These are phyloP conservation scores for Aspergillus calidoustus DNA, from an alignment of 2,329 filamentous ascomycete genomes.

Conservation along the genomic window DNA sequence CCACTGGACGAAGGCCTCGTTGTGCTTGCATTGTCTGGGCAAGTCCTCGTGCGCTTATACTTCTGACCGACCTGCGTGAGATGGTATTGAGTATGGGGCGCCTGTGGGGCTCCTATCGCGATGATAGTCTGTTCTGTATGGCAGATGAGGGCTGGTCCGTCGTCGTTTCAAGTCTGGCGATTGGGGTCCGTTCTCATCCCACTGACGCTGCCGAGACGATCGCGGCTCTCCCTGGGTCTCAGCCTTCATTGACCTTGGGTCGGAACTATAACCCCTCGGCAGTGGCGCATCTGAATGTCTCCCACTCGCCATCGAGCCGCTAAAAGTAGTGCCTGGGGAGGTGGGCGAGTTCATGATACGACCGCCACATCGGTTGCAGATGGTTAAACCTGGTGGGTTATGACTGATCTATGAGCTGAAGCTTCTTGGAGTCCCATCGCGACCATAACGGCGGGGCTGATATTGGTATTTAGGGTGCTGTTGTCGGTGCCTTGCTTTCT, in stretches of 20 bases:
- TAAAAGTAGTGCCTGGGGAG: constrained; percentile 48
- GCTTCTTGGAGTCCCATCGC: constrained; percentile 54
- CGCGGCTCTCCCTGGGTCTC: constrained; percentile 29
- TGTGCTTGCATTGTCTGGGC: constrained; percentile 62
- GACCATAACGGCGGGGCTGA: constrained; percentile 73
- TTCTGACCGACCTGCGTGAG: constrained; percentile 51
- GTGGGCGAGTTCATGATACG: constrained; percentile 52
- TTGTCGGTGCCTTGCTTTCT: constrained; percentile 85
- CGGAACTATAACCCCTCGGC: constrained; percentile 28
- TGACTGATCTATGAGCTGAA: constrained; percentile 39
- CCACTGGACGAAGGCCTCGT: constrained; percentile 42
- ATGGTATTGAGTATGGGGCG: constrained; percentile 48
- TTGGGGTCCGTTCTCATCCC: constrained; percentile 44
- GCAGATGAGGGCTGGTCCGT: constrained; percentile 57
- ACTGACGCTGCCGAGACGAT: constrained; percentile 31
- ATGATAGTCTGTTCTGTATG: constrained; percentile 45
- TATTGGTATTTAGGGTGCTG: constrained; percentile 96
- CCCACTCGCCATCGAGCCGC: constrained; percentile 34
- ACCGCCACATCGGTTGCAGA: constrained; percentile 51
- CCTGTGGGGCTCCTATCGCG: constrained; percentile 40
- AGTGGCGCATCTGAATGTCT: constrained; percentile 34
- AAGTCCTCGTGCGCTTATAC: constrained; percentile 36
- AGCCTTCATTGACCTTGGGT: constrained; percentile 32
- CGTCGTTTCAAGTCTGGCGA: constrained; percentile 67
- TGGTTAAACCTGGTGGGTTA: constrained; percentile 43